Evolutionary conservation across 1,284 basidiomycete genomes (phyloP), one percentile per base, ranked within the genome.

Genomic region (Marasmius fiardii): DNA sequence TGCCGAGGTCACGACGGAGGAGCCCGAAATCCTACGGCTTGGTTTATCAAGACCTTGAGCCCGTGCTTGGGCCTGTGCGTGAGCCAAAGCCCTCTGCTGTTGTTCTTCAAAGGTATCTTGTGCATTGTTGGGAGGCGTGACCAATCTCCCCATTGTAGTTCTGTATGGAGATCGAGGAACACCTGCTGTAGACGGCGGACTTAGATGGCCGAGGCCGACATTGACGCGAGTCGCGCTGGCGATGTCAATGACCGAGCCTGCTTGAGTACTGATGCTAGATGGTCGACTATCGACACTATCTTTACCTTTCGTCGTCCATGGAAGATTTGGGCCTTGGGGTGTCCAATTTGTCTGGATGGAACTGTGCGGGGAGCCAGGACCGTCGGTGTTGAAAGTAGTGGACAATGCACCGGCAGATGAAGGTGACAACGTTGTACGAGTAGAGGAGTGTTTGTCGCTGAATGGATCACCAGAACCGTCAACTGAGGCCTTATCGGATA

Each of bases 161-260:
- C 83, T 74, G 68, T 82, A 79, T 10, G 80, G 71, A 11, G 74
- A 74, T 34, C 72, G 75, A 54, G 73, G 71, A 51, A 69, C 68
- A 62, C 63, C 68, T 18, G 71, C 67, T 44, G 67, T n/a, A 67
- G 67, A 34, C 63, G 67, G 20, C 53, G 61, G 11, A 66, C 21
- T 63, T 63, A 54, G 55, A 60, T 56, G 69, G 65, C 67, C 69
- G 52, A 83, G 67, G 18, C 81, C 83, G 43, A 87, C 75, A 61
- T 86, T 81, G 18, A 86, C 82, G 24, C 84, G 80, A 18, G 81
- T 85, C 28, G 82, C 85, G 60, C 77, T 83, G 54, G 77, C 79
- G 60, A 86, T 86, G 62, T 86, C 82, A 54, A 82, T 74, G 51
- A 83, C 72, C 43, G 83, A 84, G 7, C 78, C 83, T 2, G 85